Conservation (phyloP, 2,329 filamentous ascomycete genomes). For the Fusarium odoratissimum region DNA sequence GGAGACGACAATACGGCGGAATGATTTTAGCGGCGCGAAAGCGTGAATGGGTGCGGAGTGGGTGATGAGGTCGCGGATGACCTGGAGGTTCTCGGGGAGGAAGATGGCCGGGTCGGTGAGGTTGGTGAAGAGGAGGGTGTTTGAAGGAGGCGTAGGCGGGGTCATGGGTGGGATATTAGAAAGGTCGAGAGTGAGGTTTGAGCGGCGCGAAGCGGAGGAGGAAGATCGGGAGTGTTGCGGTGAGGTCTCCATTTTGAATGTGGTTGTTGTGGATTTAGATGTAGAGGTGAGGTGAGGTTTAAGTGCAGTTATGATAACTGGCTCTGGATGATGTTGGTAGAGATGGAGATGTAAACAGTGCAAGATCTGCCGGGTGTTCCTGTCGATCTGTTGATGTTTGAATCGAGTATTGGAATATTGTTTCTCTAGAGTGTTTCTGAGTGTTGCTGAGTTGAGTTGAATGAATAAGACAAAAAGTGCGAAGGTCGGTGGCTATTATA, state of each 20-base stretch:
- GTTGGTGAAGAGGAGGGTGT: constrained; percentile 88
- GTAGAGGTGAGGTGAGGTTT: constrained; percentile 13
- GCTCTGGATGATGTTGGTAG: not conserved
- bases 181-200: constrained; percentile 76
- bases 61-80: constrained; percentile 77
- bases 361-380: constrained; percentile 10
- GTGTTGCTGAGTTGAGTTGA: constrained; percentile 10
- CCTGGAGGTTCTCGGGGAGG: constrained; percentile 77
- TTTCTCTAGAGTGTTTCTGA: constrained; percentile 1
- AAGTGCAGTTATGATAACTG: constrained; percentile 9
- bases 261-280: constrained; percentile 20
- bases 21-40: constrained; percentile 84
- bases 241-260: constrained; percentile 51
- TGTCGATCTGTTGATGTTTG: constrained; percentile 23
- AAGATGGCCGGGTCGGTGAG: constrained; percentile 80
- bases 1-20: constrained; percentile 83
- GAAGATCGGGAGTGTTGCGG: constrained; percentile 57
- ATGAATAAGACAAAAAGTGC: constrained; percentile 13
- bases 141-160: constrained; percentile 80
- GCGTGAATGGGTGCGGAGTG: constrained; percentile 78
- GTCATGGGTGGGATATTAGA: constrained; percentile 76
- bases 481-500: constrained; percentile 35
- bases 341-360: constrained; percentile 7
- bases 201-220: constrained; percentile 59
- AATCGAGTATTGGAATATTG: not conserved